Conservation (phyloP, 129 eudicot genomes). For the Escallonia rubra region DNA sequence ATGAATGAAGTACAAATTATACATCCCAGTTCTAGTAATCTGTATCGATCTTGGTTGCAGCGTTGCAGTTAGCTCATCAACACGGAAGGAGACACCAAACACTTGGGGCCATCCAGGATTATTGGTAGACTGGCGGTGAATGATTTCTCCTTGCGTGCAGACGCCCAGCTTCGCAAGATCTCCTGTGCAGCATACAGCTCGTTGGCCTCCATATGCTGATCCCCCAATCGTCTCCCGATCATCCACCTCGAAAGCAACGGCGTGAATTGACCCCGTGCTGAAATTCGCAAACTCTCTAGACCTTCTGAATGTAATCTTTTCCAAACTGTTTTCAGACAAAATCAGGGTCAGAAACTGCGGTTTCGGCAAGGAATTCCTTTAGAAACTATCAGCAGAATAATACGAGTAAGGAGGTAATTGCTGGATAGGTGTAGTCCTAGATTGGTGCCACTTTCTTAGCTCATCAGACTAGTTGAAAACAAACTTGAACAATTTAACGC, state of each 20-base stretch:
- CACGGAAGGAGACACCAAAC: constrained; percentile 58
- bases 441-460: no score
- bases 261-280: constrained; percentile 66
- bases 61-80: constrained; percentile 42
- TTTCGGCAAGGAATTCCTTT: no score
- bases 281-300: constrained; percentile 62
- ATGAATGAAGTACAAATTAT: constrained; percentile 87
- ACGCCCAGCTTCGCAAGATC: constrained; percentile 97
- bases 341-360: no score
- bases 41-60: constrained; percentile 63
- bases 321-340: constrained; percentile 43
- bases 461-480: no score
- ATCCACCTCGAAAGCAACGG: constrained; percentile 85
- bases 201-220: constrained; percentile 98
- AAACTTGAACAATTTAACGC: no score
- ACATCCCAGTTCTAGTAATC: constrained; percentile 91
- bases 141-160: constrained; percentile 76
- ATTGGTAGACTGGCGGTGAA: constrained; percentile 75
- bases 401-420: no score
- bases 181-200: constrained; percentile 91
- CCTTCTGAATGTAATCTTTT: constrained; percentile 67
- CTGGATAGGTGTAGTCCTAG: no score
- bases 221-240: constrained; percentile 95
- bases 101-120: constrained; percentile 96
- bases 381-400: no score